Evolutionary conservation across 306 rosid genomes (phyloP), one percentile per base, ranked within the genome.

Genomic region (Cicer pinnatifidum): DNA sequence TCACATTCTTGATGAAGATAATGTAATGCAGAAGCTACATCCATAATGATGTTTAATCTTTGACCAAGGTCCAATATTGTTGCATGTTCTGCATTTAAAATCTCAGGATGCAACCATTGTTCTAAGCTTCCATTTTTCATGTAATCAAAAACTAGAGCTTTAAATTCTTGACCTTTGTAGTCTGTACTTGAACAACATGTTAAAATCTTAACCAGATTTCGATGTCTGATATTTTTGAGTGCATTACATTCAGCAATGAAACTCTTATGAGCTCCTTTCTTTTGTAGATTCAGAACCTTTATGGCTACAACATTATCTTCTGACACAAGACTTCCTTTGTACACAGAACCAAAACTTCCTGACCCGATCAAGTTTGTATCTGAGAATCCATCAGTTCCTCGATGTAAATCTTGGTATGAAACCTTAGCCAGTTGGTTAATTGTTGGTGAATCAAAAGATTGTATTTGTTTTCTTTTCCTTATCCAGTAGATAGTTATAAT

Each of bases 61-160:
- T 62, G 59, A 3, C 19, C 8, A 17, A 78, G 77, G 5, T 62
- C 10, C 40, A 71, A 17, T 11, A 13, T 3, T 35, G 47, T 12
- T 5, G 11, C 46, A 13, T 2, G 35, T 11, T 52, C 47, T 16
- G 1, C 52, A 60, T 6, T 16, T 17, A 6, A 16, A 7, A 5
- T 38, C 6, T 3, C 5, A 0, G 39, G 66, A 60, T 78, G 76
- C 23, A 78, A 2, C 82, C 77, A 78, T 4, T 15, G 57, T 7
- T 78, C 77, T 8, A 78, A 41, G 23, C 41, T 62, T 40, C 69
- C 82, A 45, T 79, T 79, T 11, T 37, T 11, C 74, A 72, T 64
- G 52, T 63, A 79, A 13, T 72, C 62, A 6, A 63, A 79, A 6
- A 72, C 78, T 6, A 79, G 61, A 45, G 69, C 82, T 72, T 78